Base-by-base conservation (phyloP, 1,284 basidiomycete genomes). In the Leccinum griseonigrum region DNA sequence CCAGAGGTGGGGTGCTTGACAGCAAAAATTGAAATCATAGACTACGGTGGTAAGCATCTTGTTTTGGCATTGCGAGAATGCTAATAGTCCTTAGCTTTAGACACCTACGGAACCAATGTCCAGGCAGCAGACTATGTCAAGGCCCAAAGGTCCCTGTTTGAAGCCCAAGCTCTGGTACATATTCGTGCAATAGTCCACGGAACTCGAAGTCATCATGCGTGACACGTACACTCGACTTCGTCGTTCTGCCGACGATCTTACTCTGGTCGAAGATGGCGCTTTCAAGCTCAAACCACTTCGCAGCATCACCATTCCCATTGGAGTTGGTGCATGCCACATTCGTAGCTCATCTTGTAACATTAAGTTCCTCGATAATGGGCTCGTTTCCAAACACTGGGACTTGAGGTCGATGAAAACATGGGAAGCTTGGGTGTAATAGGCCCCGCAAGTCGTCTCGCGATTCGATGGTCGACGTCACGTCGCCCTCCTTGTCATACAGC, bases 1-100 rank as follows among this genome's bases (percentile, higher is more conserved):
- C 84, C 34, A 83, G 79, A 64, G 90, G 90, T n/a, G 88, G 86
- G 48, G 81, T 79, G 22, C 61, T 77, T 95, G 67, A 88, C 89
- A 94, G 73, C 84, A 86, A 66, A 90, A 92, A 71, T 77, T 99
- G 68, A 95, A 91, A 76, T 75, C 94, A 31, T 95, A 95, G 89
- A 81, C 93, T 58, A 89, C 85, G 22, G 22, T 97, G 78, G 95
- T 96, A 67, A 70, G 88, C 75, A 3, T 46, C 67, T 64, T 54
- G 22, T 68, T 54, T 64, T 54, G 54, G 40, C 56, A 50, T 63
- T 59, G 63, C 58, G n/a, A 59, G 7, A 29, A 46, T 60, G 10
- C 48, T 46, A 3, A 62, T 60, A 51, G 54, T 34, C 50, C 48
- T 29, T 56, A 32, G 1, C 6, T 3, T 16, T 52, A 93, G 91